A percentile compares a stretch with the other conserved stretches of the same genome.
phyloP scores from a whole-genome alignment of 2,329 filamentous ascomycete genomes.

The Colletotrichum orbiculare region DNA sequence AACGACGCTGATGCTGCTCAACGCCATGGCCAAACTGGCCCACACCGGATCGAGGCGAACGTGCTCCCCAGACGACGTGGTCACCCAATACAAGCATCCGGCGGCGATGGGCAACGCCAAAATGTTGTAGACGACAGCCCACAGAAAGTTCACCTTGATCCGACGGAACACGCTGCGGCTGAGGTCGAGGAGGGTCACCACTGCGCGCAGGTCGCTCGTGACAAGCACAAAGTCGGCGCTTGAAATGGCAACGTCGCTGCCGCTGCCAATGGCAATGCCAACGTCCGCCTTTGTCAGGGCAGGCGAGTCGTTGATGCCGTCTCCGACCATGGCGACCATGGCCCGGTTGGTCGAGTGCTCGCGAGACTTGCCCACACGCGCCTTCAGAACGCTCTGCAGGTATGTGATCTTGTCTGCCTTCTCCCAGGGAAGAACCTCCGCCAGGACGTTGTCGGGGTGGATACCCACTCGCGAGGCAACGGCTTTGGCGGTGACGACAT shows the following conservation, averaged over 20 bases:
- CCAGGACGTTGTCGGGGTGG: constrained; percentile 77
- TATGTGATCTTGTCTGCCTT: constrained; percentile 80
- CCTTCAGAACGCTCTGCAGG: constrained; percentile 65
- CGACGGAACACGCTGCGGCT: constrained; percentile 78
- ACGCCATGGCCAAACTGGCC: constrained; percentile 92
- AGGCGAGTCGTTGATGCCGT: constrained; percentile 90
- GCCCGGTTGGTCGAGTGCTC: constrained; percentile 52
- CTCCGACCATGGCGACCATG: constrained; percentile 84
- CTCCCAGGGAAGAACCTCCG: constrained; percentile 85
- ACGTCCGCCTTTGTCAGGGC: constrained; percentile 85
- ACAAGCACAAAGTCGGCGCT: constrained; percentile 86
- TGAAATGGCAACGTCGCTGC: constrained; percentile 85
- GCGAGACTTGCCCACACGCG: constrained; percentile 39
- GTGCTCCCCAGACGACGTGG: constrained; percentile 60
- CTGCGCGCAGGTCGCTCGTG: constrained; percentile 73
- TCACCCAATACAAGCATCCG: constrained; percentile 76
- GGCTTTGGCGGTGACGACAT: constrained; percentile 82
- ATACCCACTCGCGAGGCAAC: constrained; percentile 84
- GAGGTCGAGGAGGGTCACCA: constrained; percentile 79
- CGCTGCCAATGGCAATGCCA: constrained; percentile 84
- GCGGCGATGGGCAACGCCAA: constrained; percentile 84
- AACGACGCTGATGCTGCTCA: constrained; percentile 91
- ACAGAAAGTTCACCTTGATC: constrained; percentile 86
- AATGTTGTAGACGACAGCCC: constrained; percentile 86
- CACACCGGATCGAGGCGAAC: constrained; percentile 80